phyloP scores from a whole-genome alignment of 164 flowering plant genomes.

The Vitis rotundifolia region DNA sequence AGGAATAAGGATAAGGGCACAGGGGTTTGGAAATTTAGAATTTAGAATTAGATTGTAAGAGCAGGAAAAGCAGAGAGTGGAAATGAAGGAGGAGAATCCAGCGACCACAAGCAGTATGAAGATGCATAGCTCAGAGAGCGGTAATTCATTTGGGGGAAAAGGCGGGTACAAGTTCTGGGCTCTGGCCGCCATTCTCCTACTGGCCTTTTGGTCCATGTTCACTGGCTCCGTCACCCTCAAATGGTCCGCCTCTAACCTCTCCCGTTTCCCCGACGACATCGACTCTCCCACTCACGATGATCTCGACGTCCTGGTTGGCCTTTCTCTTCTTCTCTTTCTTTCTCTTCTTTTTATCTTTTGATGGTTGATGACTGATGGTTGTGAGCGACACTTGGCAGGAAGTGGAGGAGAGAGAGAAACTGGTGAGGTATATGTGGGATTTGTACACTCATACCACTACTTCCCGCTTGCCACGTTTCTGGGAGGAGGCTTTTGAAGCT shows the following conservation, averaged over 20 bases:
- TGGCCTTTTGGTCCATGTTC: slow-evolving; percentile 65
- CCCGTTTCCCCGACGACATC: slow-evolving; percentile 18
- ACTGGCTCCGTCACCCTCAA: slow-evolving; percentile 57
- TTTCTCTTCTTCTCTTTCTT: not conserved
- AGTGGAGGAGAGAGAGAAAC: slow-evolving; percentile 60
- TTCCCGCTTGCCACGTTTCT: slow-evolving; percentile 42
- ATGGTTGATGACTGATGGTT: not conserved
- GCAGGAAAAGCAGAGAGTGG: no score
- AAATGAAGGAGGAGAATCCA: not conserved
- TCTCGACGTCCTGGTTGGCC: slow-evolving; percentile 50
- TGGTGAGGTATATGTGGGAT: slow-evolving; percentile 62
- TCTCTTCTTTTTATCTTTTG: not conserved
- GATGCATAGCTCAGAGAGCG: slow-evolving; percentile 7
- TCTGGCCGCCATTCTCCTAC: slow-evolving; percentile 38
- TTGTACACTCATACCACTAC: slow-evolving; percentile 39
- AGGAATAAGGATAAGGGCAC: no score
- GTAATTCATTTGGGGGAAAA: slow-evolving; percentile 6
- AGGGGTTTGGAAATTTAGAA: no score
- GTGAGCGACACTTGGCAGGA: slow-evolving; percentile 31
- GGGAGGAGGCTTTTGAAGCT: slow-evolving; percentile 63
- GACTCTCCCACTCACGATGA: slow-evolving; percentile 31
- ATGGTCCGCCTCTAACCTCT: slow-evolving; percentile 39
- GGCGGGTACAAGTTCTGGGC: slow-evolving; percentile 53
- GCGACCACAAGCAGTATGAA: not conserved
- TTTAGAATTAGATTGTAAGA: no score